A percentile compares a stretch with the other conserved stretches of the same genome.
phyloP scores from a whole-genome alignment of 768 basidiomycete species.

The Agaricus bisporus region DNA sequence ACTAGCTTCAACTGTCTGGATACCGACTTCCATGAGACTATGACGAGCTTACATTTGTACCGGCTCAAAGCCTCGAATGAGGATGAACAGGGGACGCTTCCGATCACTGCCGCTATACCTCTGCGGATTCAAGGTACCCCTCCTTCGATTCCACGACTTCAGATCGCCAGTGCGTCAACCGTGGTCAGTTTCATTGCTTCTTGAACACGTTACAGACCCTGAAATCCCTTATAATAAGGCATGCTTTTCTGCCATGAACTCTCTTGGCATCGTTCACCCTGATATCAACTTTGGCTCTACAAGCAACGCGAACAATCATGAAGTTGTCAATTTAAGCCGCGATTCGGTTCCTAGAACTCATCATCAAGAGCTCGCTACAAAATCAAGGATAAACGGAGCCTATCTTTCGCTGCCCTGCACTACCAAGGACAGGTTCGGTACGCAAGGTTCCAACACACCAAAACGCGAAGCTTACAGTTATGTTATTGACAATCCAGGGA shows the following conservation, averaged over 20 bases:
- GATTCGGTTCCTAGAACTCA: not conserved
- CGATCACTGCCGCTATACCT: too few relatives aligned
- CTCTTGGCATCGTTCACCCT: constrained; percentile 11
- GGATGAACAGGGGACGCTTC: not conserved
- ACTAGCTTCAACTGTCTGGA: not conserved
- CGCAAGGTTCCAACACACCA: not conserved
- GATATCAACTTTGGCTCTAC: constrained; percentile 10
- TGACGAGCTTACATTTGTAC: not conserved
- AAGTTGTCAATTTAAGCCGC: not conserved
- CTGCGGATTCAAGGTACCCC: too few relatives aligned
- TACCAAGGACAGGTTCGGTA: not conserved
- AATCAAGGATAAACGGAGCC: not conserved
- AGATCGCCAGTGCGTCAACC: too few relatives aligned
- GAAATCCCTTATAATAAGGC: too few relatives aligned
- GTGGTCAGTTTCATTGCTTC: too few relatives aligned
- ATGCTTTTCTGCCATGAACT: constrained; percentile 3
- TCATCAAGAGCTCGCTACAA: not conserved
- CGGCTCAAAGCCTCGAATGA: not conserved
- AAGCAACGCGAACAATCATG: constrained; percentile 6
- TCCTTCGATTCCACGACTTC: too few relatives aligned
- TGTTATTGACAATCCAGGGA: not conserved
- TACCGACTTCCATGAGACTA: not conserved
- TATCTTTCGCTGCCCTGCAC: not conserved
- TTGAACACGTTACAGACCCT: too few relatives aligned
- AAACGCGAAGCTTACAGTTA: not conserved